Base-by-base conservation (phyloP, 163 green algal species). In the Volvox carteri region DNA sequence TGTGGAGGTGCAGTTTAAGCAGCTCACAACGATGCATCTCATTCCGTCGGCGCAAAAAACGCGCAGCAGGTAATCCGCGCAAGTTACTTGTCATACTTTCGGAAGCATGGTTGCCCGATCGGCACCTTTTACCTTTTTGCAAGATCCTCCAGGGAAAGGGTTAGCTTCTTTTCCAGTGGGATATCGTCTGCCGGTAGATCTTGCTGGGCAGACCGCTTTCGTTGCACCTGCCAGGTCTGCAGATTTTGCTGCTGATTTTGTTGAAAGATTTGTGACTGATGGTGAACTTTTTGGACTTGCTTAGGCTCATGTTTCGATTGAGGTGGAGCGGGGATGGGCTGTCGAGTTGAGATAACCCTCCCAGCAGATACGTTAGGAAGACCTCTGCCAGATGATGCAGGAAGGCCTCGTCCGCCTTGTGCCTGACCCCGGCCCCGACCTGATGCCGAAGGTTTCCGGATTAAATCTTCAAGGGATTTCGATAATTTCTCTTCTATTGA, bases 71-170 rank as follows among this genome's bases (percentile, higher is more conserved):
- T n/a, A n/a, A n/a, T n/a, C n/a, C n/a, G n/a, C n/a, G n/a, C n/a
- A n/a, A n/a, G n/a, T n/a, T n/a, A n/a, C n/a, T n/a, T n/a, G n/a
- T n/a, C n/a, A n/a, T n/a, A n/a, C n/a, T n/a, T n/a, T n/a, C n/a
- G n/a, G n/a, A n/a, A n/a, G n/a, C n/a, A n/a, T n/a, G n/a, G n/a
- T n/a, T n/a, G n/a, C n/a, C n/a, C n/a, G n/a, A 65, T 65, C 5
- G 28, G 28, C 28, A 65, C 5, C 54, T 65, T 23, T 65, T 65
- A 65, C 54, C 54, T 19, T 37, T 70, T 84, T 1, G 67, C 81
- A 28, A 87, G n/a, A 48, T 87, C 81, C 14, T 87, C 81, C 1
- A 87, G 46, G 11, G 81, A 87, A 4, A 79, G 12, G 21, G 1
- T 58, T 6, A 87, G 67, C 48, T 87, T 87, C 33, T 79, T 8